Evolutionary conservation across 805 yeast genomes (phyloP).

Genomic region (Teunomyces lycoperdinae): DNA sequence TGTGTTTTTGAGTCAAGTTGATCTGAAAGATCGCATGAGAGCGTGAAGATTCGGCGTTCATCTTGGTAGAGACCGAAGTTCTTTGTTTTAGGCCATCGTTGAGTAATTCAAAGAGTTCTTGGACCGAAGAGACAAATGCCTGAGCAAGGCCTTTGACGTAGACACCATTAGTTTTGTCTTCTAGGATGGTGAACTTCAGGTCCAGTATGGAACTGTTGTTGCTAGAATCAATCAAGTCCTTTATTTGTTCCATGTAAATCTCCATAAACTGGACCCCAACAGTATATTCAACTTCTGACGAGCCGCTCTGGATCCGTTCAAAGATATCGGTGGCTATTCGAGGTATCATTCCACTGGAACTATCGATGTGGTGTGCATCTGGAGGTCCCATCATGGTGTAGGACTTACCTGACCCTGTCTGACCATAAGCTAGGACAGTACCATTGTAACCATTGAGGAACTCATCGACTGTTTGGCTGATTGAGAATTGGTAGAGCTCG

Average conservation of each 20-base stretch:
- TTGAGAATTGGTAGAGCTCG: slow-evolving; percentile 57
- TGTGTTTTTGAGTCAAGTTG: slow-evolving; percentile 58
- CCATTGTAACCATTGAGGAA: slow-evolving; percentile 75
- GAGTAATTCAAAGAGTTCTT: slow-evolving; percentile 58
- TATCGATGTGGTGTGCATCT: slow-evolving; percentile 21
- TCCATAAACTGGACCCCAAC: slow-evolving; percentile 77
- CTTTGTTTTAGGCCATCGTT: slow-evolving; percentile 56
- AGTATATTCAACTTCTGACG: slow-evolving; percentile 55
- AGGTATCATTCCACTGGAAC: slow-evolving; percentile 63
- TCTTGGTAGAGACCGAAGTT: slow-evolving; percentile 58
- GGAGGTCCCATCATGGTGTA: slow-evolving; percentile 72
- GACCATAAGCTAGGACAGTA: slow-evolving; percentile 76
- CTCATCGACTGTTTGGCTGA: slow-evolving; percentile 63
- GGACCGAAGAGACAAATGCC: slow-evolving; percentile 54
- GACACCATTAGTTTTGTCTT: slow-evolving; percentile 61
- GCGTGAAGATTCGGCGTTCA: slow-evolving; percentile 73
- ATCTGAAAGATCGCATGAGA: slow-evolving; percentile 80
- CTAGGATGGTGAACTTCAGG: slow-evolving; percentile 52
- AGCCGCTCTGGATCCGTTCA: slow-evolving; percentile 44
- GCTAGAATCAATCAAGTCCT: slow-evolving; percentile 57
- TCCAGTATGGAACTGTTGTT: slow-evolving; percentile 10
- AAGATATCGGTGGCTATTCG: slow-evolving; percentile 68
- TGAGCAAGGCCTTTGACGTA: slow-evolving; percentile 69
- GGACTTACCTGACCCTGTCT: slow-evolving; percentile 75
- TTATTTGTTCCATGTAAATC: slow-evolving; percentile 72